Evolutionary conservation across 2,329 filamentous ascomycete genomes (phyloP), one percentile per base, ranked within the genome.

Genomic region (Sphaerulina vaccinii): DNA sequence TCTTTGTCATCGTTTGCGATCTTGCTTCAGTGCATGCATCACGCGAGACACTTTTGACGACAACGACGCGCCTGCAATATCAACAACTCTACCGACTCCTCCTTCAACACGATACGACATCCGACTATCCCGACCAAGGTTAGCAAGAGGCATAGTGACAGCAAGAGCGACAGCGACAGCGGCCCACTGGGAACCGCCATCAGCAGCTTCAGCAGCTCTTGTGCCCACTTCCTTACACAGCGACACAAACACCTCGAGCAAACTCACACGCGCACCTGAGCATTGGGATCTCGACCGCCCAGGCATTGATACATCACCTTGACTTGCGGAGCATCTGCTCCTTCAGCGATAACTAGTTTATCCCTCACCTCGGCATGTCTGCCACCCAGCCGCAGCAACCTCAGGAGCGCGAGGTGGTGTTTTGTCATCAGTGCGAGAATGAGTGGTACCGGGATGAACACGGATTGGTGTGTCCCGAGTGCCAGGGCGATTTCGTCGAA

Each of bases 401-500:
- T 23, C 55, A 53, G 32, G 55, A 62, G 45, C 77, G 82, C 57
- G 88, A 95, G 66, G 82, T 92, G 58, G 85, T 96, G 49, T 95
- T 81, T 70, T 99, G 93, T 71, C 90, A 97, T 71, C 74, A 79
- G 54, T 97, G 93, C 73, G 70, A 79, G 46, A 74, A 87, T 57
- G 86, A 96, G 69, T 97, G 90, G 90, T 88, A 86, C 65, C 77
- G 82, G 54, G 82, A 88, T 54, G 80, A 87, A 57, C 77, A 80
- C 59, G 84, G 79, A 21, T 72, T 95, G 56, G 74, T 73, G 13
- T 99, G 93, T 67, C 90, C 90, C 13, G 70, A 74, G n/a, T 99
- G 93, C 68, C 68, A 78, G 3, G 83, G 84, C 32, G 89, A 95
- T 16, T 85, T 89, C 60, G 89, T 84, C 13, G 91, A 99, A 73